Percentiles rank a stretch among this genome's conserved stretches.
phyloP scores from a whole-genome alignment of 139 green algal species.

The Chlorella sp. region DNA sequence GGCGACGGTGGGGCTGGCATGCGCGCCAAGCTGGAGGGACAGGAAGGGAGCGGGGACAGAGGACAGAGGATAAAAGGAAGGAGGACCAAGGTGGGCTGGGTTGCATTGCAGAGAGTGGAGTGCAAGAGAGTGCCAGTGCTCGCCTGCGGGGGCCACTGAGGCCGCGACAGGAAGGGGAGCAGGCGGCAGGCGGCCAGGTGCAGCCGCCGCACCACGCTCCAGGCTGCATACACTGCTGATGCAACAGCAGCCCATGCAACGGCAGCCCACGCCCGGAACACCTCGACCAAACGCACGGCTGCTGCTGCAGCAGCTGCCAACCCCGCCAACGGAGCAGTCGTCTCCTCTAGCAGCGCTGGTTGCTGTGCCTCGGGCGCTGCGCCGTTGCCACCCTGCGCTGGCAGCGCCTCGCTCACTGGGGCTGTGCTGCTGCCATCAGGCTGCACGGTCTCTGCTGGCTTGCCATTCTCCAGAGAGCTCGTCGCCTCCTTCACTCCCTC shows the following conservation, averaged over 20 bases:
- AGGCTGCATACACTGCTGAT: not conserved
- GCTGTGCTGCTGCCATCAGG: not conserved
- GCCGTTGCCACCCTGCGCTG: not conserved
- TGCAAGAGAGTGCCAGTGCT: no score
- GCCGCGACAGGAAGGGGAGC: no score
- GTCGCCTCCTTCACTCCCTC: no score
- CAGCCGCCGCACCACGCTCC: not conserved
- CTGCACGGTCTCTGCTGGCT: no score
- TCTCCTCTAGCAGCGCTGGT: not conserved
- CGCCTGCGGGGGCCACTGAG: no score
- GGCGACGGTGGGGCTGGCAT: slow-evolving; percentile 21
- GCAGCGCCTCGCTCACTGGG: not conserved
- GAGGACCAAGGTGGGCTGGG: no score
- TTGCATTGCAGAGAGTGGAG: no score
- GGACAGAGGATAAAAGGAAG: not conserved
- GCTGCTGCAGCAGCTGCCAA: not conserved
- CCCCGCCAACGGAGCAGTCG: not conserved
- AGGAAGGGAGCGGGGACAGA: not conserved
- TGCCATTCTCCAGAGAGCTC: no score
- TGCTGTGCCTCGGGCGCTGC: not conserved
- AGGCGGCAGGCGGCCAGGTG: not conserved
- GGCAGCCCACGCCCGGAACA: not conserved
- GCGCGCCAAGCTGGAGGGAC: not conserved
- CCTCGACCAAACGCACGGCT: not conserved
- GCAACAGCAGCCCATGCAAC: not conserved